A percentile compares a stretch with the other conserved stretches of the same genome.
phyloP scores from a whole-genome alignment of 306 rosid species.

The Pueraria montana region DNA sequence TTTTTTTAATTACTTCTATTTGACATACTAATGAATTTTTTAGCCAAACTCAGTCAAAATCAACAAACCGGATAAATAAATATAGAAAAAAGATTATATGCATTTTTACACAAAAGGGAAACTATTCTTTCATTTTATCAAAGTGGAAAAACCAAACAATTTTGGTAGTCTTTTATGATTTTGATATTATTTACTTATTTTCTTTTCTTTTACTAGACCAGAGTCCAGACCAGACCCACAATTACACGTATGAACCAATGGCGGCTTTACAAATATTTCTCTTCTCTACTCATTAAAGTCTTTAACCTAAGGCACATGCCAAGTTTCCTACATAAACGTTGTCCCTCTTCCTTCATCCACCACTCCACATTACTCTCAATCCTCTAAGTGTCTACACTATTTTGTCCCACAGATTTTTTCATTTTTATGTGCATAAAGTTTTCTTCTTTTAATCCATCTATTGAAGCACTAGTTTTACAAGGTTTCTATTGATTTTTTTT shows the following conservation, averaged over 20 bases:
- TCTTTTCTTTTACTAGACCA: neutral
- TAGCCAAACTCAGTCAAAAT: neutral
- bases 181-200: neutral
- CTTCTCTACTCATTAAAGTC: neutral
- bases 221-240: neutral
- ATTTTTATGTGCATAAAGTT: neutral
- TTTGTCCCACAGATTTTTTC: constrained; percentile 12
- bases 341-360: neutral
- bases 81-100: neutral
- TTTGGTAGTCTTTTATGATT: neutral
- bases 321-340: constrained; percentile 56
- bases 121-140: neutral
- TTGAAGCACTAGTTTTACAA: constrained; percentile 3
- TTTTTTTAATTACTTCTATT: neutral
- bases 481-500: neutral
- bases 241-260: neutral
- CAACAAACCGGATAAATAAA: neutral
- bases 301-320: constrained; percentile 55
- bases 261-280: neutral
- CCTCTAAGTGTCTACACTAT: neutral
- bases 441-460: constrained; percentile 35
- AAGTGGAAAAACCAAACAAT: neutral
- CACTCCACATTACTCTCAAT: neutral
- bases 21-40: neutral
- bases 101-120: neutral